These are phyloP conservation scores for Rutstroemia sp. DNA, from an alignment of 2,329 filamentous ascomycete genomes.

Conservation along the genomic window DNA sequence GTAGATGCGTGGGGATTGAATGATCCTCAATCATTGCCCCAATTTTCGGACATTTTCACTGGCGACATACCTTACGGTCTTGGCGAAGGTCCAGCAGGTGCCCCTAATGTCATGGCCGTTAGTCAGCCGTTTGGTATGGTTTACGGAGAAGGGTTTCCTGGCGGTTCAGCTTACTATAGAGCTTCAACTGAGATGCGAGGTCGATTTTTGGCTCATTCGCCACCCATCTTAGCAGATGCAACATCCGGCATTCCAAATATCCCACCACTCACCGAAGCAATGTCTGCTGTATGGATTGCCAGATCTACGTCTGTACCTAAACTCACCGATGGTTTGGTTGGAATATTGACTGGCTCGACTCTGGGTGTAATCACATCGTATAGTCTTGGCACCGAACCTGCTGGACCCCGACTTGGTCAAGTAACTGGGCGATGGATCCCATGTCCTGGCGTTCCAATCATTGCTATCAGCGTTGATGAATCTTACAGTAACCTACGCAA, in stretches of 20 bases:
- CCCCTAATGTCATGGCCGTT: conserved; percentile 84
- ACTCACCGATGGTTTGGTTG: conserved; percentile 69
- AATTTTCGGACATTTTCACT: conserved; percentile 71
- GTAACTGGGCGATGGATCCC: conserved; percentile 84
- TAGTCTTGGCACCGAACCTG: conserved; percentile 48
- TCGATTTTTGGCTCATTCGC: conserved; percentile 61
- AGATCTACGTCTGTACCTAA: conserved; percentile 68
- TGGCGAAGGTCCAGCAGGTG: conserved; percentile 68
- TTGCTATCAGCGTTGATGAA: conserved; percentile 77
- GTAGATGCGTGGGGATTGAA: conserved; percentile 76
- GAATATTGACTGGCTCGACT: conserved; percentile 77
- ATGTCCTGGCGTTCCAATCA: conserved; percentile 86
- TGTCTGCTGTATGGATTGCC: conserved; percentile 82
- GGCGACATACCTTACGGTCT: conserved; percentile 70
- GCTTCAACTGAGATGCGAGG: conserved; percentile 67
- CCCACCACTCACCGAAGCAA: conserved; percentile 59
- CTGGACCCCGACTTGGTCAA: conserved; percentile 63
- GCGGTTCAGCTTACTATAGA: conserved; percentile 73
- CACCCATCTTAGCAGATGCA: conserved; percentile 52
- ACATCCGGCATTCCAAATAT: conserved; percentile 71
- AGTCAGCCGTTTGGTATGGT: conserved; percentile 79
- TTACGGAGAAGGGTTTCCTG: conserved; percentile 79
- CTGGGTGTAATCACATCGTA: conserved; percentile 78
- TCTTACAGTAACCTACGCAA: conserved; percentile 67
- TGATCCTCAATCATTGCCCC: conserved; percentile 66